Evolutionary conservation across 2,329 filamentous ascomycete species (phyloP), one percentile per base, ranked within the genome.

Genomic region (Acrodontium crateriforme): DNA sequence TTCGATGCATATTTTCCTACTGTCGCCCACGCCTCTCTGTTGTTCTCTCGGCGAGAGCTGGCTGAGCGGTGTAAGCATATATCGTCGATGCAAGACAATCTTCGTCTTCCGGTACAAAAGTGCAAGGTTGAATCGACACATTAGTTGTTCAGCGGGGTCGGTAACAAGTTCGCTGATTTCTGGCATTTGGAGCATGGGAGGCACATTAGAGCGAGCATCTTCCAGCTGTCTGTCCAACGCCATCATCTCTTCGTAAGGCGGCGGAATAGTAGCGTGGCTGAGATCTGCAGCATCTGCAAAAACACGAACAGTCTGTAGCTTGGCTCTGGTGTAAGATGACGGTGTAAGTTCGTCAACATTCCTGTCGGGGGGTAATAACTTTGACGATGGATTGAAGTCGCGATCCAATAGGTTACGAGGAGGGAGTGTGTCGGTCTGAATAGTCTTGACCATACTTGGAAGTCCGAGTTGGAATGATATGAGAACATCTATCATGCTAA

Each of bases 81-180:
- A 69, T 16, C 59, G 60, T 10, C 67, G 56, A 40, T 72, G 67
- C n/a, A 73, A 43, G 1, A 69, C 59, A 17, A 63, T 59, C 26
- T 60, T 59, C 6, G 61, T 52, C 39, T 67, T 67, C 24, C 63
- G 59, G 39, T 63, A 65, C 4, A 67, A 47, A 4, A 70, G 44
- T 11, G 68, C 59, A 13, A 71, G 43, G 21, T 62, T 66, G 35
- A 67, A 58, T 4, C 63, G 56, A 14, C 58, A 55, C 51, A 71
- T 63, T 17, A 72, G 58, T 6, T 65, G 38, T n/a, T 62, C 54
- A 1, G 64, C 53, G 1, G 60, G 46, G 27, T 70, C 64, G 3
- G 56, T 58, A 12, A 69, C 54, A 4, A 58, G 63, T 16, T 54
- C 46, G 14, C 52, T 47, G 29, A 57, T 43, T 6, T 55, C 39